Evolutionary conservation across 2,329 filamentous ascomycete species (phyloP).

Genomic region (Blumeria graminis): DNA sequence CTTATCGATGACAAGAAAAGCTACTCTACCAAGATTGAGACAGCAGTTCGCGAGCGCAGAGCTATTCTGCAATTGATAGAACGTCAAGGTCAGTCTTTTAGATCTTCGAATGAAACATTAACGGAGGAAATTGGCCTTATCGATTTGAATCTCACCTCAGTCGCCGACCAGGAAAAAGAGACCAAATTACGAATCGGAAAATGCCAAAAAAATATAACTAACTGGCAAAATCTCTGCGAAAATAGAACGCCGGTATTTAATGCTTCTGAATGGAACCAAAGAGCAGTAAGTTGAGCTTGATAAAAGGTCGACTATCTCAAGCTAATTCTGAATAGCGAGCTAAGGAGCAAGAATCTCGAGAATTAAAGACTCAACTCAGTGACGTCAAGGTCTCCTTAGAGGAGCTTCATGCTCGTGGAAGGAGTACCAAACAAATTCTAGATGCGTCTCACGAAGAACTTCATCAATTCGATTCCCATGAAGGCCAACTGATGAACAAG

Average conservation of each 20-base stretch:
- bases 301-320: neutral
- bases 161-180: constrained; percentile 23
- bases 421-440: constrained; percentile 18
- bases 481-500: constrained; percentile 47
- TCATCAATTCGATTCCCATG: constrained; percentile 41
- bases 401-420: constrained; percentile 18
- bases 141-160: constrained; percentile 23
- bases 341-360: constrained; percentile 30
- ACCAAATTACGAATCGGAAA: constrained; percentile 25
- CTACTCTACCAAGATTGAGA: constrained; percentile 35
- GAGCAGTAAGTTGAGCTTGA: constrained; percentile 30
- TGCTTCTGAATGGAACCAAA: constrained; percentile 42
- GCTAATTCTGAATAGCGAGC: constrained; percentile 20
- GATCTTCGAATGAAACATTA: constrained; percentile 20
- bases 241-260: constrained; percentile 44
- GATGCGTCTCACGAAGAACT: constrained; percentile 24
- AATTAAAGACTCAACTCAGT: constrained; percentile 21
- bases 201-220: constrained; percentile 32
- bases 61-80: constrained; percentile 29
- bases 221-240: constrained; percentile 36
- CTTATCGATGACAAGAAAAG: constrained; percentile 44
- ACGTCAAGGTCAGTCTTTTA: constrained; percentile 21
- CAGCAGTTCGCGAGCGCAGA: constrained; percentile 29
- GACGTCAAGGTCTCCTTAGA: constrained; percentile 11
- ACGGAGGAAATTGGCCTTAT: constrained; percentile 18